These are phyloP conservation scores for Eremothecium sinecaudum DNA, from an alignment of 1,139 yeast species.

Conservation along the genomic window DNA sequence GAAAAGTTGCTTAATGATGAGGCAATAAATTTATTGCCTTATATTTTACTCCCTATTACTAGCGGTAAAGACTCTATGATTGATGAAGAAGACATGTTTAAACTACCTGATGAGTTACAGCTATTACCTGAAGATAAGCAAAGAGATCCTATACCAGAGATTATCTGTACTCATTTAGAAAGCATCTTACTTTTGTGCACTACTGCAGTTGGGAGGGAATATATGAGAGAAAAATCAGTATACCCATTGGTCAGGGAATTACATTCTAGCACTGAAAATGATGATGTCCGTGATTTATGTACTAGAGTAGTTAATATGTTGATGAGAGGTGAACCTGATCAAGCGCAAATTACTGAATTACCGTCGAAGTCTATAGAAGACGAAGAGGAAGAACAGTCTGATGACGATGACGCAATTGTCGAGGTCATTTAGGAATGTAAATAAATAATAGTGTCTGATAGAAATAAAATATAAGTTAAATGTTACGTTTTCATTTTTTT, in stretches of 20 bases:
- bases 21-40: constrained; percentile 67
- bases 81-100: constrained; percentile 77
- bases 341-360: constrained; percentile 45
- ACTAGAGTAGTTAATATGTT: constrained; percentile 75
- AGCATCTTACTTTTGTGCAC: constrained; percentile 70
- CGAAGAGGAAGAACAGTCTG: constrained; percentile 18
- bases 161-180: constrained; percentile 66
- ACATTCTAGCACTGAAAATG: constrained; percentile 60
- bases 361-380: constrained; percentile 35
- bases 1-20: constrained; percentile 48
- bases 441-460: not conserved
- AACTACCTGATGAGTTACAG: constrained; percentile 83
- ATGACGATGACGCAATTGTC: constrained; percentile 27
- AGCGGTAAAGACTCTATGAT: constrained; percentile 61
- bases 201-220: constrained; percentile 61
- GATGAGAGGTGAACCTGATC: constrained; percentile 77
- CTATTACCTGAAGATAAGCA: constrained; percentile 64
- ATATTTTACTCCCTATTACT: constrained; percentile 72
- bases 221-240: constrained; percentile 65
- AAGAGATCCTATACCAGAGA: constrained; percentile 62
- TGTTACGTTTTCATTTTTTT: no score
- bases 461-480: no score
- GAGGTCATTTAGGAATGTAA: constrained; percentile 25
- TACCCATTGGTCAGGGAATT: constrained; percentile 79
- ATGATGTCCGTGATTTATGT: constrained; percentile 57